Conservation (phyloP, 495 filamentous ascomycete genomes). For the Penicillium tannophilum region DNA sequence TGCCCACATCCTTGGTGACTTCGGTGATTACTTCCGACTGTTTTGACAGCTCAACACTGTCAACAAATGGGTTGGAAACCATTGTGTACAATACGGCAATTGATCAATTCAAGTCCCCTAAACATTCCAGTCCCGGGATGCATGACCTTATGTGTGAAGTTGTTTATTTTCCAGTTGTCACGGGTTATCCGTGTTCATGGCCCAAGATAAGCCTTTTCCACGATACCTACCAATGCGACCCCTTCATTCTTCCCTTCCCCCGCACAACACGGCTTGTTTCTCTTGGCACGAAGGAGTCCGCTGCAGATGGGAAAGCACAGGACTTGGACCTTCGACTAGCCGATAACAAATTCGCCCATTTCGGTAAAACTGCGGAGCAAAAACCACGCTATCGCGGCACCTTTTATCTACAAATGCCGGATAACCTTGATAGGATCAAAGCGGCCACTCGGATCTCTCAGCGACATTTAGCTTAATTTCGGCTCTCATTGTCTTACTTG, state of each 20-base stretch:
- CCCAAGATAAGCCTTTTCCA: constrained; percentile 1
- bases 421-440: neutral
- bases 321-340: neutral
- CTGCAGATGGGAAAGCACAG: neutral
- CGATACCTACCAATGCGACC: constrained; percentile 6
- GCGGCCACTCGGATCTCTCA: constrained; percentile 15
- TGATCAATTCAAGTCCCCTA: neutral
- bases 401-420: neutral
- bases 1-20: constrained; percentile 3
- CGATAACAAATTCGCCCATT: constrained; percentile 19
- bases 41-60: neutral
- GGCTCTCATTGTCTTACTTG: neutral
- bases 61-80: neutral
- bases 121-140: neutral
- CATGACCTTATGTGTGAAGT: neutral
- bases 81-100: neutral
- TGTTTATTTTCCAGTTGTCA: neutral
- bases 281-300: constrained; percentile 3
- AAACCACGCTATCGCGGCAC: neutral
- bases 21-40: neutral
- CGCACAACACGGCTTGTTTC: constrained; percentile 6
- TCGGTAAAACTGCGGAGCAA: constrained; percentile 27
- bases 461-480: constrained; percentile 15
- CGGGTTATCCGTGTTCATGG: neutral
- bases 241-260: constrained; percentile 5